Percentiles rank a stretch among this genome's conserved stretches.
Conservation (phyloP, 129 eudicot genomes). For the Tagetes erecta region DNA sequence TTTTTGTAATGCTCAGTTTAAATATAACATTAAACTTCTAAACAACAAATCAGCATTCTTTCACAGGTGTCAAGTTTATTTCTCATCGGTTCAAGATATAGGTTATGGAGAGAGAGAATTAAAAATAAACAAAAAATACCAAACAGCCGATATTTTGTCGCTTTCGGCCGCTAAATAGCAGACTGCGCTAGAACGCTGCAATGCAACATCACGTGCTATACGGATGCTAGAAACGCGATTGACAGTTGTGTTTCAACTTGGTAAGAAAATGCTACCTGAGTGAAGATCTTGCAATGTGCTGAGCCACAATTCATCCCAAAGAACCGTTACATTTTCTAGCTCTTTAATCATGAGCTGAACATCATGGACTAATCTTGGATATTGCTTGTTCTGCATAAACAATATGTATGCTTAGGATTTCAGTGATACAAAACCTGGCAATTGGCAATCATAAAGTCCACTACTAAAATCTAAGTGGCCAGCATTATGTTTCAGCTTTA, state of each 20-base stretch:
- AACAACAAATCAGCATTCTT: too few species aligned
- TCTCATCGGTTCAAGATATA: too few species aligned
- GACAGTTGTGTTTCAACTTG: neutral
- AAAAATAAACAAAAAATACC: too few species aligned
- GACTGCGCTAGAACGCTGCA: too few species aligned
- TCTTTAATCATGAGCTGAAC: conserved; percentile 90
- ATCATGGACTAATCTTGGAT: conserved; percentile 87
- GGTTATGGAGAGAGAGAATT: too few species aligned
- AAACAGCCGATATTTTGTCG: too few species aligned
- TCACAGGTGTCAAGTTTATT: too few species aligned
- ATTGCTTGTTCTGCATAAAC: conserved; percentile 76
- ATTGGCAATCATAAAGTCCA: conserved; percentile 10
- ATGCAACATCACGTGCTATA: too few species aligned
- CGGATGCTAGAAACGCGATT: too few species aligned
- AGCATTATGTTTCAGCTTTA: conserved; percentile 16
- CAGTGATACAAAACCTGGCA: conserved; percentile 13
- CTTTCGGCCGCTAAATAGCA: too few species aligned
- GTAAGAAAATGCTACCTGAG: conserved; percentile 55
- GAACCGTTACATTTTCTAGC: conserved; percentile 92
- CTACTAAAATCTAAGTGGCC: conserved; percentile 3
- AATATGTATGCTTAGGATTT: conserved; percentile 27
- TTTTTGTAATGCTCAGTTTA: too few species aligned
- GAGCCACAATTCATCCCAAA: conserved; percentile 99
- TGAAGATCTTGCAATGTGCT: conserved; percentile 99
- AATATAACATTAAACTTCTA: too few species aligned